Conservation (phyloP, 805 yeast species). For the Cyberlindnera lachancei region DNA sequence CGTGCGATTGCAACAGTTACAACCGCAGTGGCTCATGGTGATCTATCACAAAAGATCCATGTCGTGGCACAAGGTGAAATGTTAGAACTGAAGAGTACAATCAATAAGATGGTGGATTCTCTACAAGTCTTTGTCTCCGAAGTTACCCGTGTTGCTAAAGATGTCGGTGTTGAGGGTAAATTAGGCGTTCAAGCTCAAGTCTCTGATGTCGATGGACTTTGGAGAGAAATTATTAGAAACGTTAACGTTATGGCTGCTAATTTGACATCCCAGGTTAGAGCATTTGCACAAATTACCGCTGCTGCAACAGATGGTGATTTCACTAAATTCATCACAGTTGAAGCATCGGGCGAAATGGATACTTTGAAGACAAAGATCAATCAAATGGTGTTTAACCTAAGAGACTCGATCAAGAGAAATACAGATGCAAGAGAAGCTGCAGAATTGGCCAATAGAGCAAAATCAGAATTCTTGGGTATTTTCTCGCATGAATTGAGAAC, state of each 20-base stretch:
- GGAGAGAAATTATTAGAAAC: constrained; percentile 88
- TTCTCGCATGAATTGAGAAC: constrained; percentile 86
- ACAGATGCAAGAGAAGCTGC: constrained; percentile 95
- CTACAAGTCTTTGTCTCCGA: constrained; percentile 82
- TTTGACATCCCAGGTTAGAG: constrained; percentile 85
- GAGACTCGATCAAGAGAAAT: constrained; percentile 86
- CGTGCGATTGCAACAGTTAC: constrained; percentile 90
- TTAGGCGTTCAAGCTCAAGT: constrained; percentile 91
- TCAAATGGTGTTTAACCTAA: constrained; percentile 78
- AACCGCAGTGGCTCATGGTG: constrained; percentile 92
- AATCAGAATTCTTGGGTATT: constrained; percentile 84
- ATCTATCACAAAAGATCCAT: constrained; percentile 78
- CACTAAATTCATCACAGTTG: constrained; percentile 84
- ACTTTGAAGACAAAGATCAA: constrained; percentile 44
- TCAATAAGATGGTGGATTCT: constrained; percentile 90
- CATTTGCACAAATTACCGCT: constrained; percentile 88
- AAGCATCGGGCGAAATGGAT: constrained; percentile 87
- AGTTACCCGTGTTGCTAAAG: constrained; percentile 84
- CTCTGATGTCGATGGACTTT: constrained; percentile 80
- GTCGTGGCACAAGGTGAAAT: constrained; percentile 91
- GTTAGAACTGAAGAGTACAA: constrained; percentile 74
- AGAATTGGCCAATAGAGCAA: constrained; percentile 80
- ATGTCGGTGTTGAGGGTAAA: constrained; percentile 90
- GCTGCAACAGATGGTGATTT: constrained; percentile 94
- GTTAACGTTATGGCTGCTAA: constrained; percentile 92